Evolutionary conservation across 805 yeast species (phyloP).

Genomic region (Candida khao-thaluensis): DNA sequence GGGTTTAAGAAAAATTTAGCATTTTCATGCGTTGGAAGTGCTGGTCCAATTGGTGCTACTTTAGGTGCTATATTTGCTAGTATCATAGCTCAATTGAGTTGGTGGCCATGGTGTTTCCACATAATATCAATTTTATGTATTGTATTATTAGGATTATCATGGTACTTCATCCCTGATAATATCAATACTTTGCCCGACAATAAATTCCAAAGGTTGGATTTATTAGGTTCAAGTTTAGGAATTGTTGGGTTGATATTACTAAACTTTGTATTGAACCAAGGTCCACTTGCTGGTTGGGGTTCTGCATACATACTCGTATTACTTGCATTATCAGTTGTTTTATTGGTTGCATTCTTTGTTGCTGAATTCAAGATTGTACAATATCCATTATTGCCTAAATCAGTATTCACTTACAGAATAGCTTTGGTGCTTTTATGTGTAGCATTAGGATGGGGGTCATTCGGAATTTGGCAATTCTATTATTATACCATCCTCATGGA

Average conservation of each 20-base stretch:
- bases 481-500: slow-evolving; percentile 52
- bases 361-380: slow-evolving; percentile 46
- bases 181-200: slow-evolving; percentile 10
- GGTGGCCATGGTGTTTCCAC: slow-evolving; percentile 68
- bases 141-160: slow-evolving; percentile 14
- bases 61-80: slow-evolving; percentile 55
- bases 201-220: slow-evolving; percentile 19
- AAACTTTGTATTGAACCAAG: slow-evolving; percentile 74
- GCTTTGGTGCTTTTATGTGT: slow-evolving; percentile 50
- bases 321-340: slow-evolving; percentile 50
- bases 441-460: slow-evolving; percentile 73
- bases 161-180: slow-evolving; percentile 10
- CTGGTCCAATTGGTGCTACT: slow-evolving; percentile 63
- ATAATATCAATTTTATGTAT: slow-evolving; percentile 41
- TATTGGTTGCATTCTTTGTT: slow-evolving; percentile 41
- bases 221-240: slow-evolving; percentile 45
- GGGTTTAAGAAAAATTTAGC: slow-evolving; percentile 53
- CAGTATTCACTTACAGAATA: slow-evolving; percentile 44
- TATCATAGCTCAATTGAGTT: slow-evolving; percentile 41
- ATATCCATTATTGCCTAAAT: slow-evolving; percentile 55
- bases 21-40: slow-evolving; percentile 57
- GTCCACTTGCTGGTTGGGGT: slow-evolving; percentile 69
- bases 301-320: slow-evolving; percentile 56
- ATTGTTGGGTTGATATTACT: slow-evolving; percentile 59
- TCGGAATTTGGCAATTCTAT: slow-evolving; percentile 73